phyloP scores from a whole-genome alignment of 129 eudicot species.

The Centaurea solstitialis region DNA sequence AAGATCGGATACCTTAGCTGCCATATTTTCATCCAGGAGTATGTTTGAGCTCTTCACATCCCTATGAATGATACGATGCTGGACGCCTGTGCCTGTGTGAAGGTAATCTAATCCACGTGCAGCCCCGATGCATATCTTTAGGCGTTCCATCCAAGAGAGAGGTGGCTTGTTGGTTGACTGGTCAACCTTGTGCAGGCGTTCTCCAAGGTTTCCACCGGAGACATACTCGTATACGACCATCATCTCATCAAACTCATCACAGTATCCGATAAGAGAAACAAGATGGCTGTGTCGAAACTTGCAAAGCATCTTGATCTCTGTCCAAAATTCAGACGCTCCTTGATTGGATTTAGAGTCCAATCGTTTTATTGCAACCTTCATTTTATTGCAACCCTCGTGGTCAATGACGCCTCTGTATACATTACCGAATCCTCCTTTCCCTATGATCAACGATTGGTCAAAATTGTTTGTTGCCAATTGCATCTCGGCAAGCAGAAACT shows the following conservation, averaged over 20 bases:
- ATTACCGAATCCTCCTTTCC: constrained; percentile 39
- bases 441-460: constrained; percentile 21
- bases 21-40: constrained; percentile 37
- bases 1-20: constrained; percentile 56
- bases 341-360: constrained; percentile 34
- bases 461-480: constrained; percentile 29
- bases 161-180: constrained; percentile 1
- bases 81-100: constrained; percentile 33
- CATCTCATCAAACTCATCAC: constrained; percentile 42
- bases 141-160: constrained; percentile 40
- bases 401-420: constrained; percentile 34
- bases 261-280: constrained; percentile 42
- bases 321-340: constrained; percentile 37
- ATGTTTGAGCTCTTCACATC: constrained; percentile 57
- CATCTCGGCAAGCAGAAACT: constrained; percentile 24
- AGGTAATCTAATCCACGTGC: constrained; percentile 46
- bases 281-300: constrained; percentile 36
- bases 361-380: constrained; percentile 28
- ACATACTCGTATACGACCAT: constrained; percentile 42
- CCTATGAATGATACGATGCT: constrained; percentile 40
- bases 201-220: constrained; percentile 35
- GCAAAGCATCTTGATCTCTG: constrained; percentile 43
- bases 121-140: constrained; percentile 40
- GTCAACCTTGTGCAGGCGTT: constrained; percentile 28
- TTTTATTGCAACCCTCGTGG: constrained; percentile 11